Evolutionary conservation across 805 yeast genomes (phyloP), one percentile per base, ranked within the genome.

Genomic region (Ogataea naganishii): DNA sequence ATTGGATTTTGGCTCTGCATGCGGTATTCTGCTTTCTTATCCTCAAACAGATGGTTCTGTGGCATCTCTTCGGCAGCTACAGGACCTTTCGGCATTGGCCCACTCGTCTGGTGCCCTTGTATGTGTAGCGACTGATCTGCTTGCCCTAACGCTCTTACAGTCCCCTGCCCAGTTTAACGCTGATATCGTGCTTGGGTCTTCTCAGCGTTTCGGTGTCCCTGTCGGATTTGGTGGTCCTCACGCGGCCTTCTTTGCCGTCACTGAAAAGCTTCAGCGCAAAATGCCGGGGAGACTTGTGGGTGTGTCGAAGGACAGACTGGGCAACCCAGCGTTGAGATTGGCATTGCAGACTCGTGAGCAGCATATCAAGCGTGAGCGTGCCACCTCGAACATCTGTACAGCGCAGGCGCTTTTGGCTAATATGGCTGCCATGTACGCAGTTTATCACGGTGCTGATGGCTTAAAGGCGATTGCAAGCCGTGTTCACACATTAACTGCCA

Each of bases 191-290:
- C 63, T 92, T 26, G 98, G 98, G 27, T 75, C 86, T 7, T 71
- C 96, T 4, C 98, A 92, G 66, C 70, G 98, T 56, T 85, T 92
- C 46, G 98, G 98, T 48, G 96, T 89, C 23, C 97, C 98, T 32
- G 72, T 89, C 64, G 98, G 97, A 6, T 92, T 76, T 52, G 98
- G 98, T 49, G 98, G 98, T 14, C 98, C 98, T 4, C 98, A 92
- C 56, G 97, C 98, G 27, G 98, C 95, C 1, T 92, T 84, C 60
- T 88, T 92, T 46, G 84, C 97, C 7, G 94, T 89, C 23, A 68
- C 74, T n/a, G 73, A 76, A 36, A 69, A 75, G 33, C 67, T 80
- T 44, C 83, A 84, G 51, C 75, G 98, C 52, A 92, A 88, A 58
- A 85, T 92, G 55, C 98, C 98, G 2, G 98, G 98, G 25, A 73